A percentile compares a stretch with the other conserved stretches of the same genome.
phyloP scores from a whole-genome alignment of 192 early-diverging fungal genomes.

The Linnemannia schmuckeri region DNA sequence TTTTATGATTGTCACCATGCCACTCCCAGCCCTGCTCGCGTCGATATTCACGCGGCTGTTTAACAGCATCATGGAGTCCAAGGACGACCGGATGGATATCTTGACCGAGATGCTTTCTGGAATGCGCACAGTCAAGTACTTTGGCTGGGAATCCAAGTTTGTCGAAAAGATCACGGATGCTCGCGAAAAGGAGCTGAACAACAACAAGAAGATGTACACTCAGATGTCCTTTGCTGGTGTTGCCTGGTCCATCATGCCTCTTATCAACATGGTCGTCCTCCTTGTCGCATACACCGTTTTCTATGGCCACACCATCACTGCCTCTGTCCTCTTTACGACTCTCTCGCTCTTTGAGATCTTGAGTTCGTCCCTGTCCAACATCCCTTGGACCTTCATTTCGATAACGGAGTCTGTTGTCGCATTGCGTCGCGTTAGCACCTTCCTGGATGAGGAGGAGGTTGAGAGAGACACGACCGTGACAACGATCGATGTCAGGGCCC shows the following conservation, averaged over 20 bases:
- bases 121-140: constrained; percentile 92
- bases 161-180: constrained; percentile 66
- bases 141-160: constrained; percentile 84
- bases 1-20: constrained; percentile 71
- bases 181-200: constrained; percentile 67
- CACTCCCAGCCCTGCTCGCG: constrained; percentile 58
- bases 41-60: constrained; percentile 55
- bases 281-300: constrained; percentile 68
- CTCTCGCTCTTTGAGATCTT: constrained; percentile 75
- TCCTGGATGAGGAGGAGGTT: background rate
- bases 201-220: constrained; percentile 58
- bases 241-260: constrained; percentile 63
- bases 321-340: constrained; percentile 63
- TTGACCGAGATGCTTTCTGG: constrained; percentile 85
- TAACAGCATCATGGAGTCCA: constrained; percentile 61
- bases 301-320: constrained; percentile 53
- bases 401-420: constrained; percentile 53
- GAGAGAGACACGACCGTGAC: constrained; percentile 4
- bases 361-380: constrained; percentile 67
- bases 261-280: constrained; percentile 68
- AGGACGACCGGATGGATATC: constrained; percentile 79
- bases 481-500: constrained; percentile 66
- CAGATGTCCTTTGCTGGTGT: constrained; percentile 64
- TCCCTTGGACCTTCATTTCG: constrained; percentile 66
- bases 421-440: background rate